Evolutionary conservation across 805 yeast genomes (phyloP).

Genomic region (Alloascoidea hylecoeti): DNA sequence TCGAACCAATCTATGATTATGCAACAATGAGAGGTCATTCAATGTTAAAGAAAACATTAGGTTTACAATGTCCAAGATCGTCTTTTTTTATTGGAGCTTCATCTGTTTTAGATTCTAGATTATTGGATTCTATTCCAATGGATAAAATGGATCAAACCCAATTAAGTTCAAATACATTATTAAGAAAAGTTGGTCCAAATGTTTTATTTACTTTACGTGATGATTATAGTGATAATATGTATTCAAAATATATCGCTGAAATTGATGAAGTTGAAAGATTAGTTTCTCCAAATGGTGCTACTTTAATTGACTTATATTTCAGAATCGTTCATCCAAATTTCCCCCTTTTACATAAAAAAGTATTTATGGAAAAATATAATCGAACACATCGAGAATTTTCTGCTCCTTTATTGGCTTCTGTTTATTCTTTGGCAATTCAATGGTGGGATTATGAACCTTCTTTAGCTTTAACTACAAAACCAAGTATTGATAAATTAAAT

Average conservation of each 20-base stretch:
- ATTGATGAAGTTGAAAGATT: slow-evolving; percentile 75
- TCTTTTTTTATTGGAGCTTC: slow-evolving; percentile 84
- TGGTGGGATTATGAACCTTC: slow-evolving; percentile 91
- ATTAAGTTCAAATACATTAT: slow-evolving; percentile 45
- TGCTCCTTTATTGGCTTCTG: slow-evolving; percentile 84
- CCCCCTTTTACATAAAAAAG: slow-evolving; percentile 84
- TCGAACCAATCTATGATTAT: slow-evolving; percentile 54
- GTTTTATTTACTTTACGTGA: slow-evolving; percentile 67
- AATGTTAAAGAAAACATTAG: slow-evolving; percentile 48
- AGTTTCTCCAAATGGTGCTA: slow-evolving; percentile 87
- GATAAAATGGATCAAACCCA: slow-evolving; percentile 75
- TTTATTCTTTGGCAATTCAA: slow-evolving; percentile 75
- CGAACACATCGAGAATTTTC: slow-evolving; percentile 86
- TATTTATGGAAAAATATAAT: slow-evolving; percentile 80
- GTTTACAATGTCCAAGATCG: slow-evolving; percentile 82
- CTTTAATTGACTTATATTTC: slow-evolving; percentile 55
- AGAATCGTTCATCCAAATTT: slow-evolving; percentile 81
- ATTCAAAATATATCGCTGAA: slow-evolving; percentile 55
- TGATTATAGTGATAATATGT: slow-evolving; percentile 62
- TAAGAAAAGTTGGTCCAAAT: slow-evolving; percentile 67
- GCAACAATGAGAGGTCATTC: slow-evolving; percentile 49
- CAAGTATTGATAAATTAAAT: slow-evolving; percentile 57
- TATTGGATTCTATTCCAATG: slow-evolving; percentile 48
- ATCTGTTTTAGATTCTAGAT: slow-evolving; percentile 62
- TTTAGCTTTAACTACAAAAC: slow-evolving; percentile 62